Evolutionary conservation across 371 early-diverging fungal species (phyloP).

Genomic region (Capillidium heterosporum): DNA sequence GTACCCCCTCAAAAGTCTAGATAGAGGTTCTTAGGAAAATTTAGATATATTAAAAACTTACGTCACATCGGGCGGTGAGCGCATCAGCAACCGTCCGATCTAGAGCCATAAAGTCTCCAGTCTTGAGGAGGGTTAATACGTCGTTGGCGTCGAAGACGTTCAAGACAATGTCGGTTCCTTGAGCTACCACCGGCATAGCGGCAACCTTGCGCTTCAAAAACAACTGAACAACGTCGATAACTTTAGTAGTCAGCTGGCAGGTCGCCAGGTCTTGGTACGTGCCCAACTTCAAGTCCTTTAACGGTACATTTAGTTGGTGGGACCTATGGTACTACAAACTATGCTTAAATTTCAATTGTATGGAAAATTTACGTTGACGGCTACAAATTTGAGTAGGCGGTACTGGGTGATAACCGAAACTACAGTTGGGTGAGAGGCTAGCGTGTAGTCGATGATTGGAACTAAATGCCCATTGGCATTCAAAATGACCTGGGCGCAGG

Average conservation of each 20-base stretch:
- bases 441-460: constrained; percentile 66
- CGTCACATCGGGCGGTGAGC: constrained; percentile 53
- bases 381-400: constrained; percentile 76
- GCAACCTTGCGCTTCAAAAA: constrained; percentile 77
- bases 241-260: constrained; percentile 51
- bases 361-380: constrained; percentile 48
- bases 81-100: constrained; percentile 76
- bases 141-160: constrained; percentile 92
- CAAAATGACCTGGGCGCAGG: constrained; percentile 54
- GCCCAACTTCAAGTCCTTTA: constrained; percentile 65
- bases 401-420: constrained; percentile 82
- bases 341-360: constrained; percentile 7
- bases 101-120: constrained; percentile 47
- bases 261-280: constrained; percentile 65
- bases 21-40: neutral
- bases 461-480: constrained; percentile 67
- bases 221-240: constrained; percentile 71
- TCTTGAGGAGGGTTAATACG: constrained; percentile 63
- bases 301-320: constrained; percentile 35
- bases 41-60: constrained; percentile 10
- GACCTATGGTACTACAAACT: constrained; percentile 36
- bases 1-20: constrained; percentile 80
- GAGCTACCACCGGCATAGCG: constrained; percentile 82
- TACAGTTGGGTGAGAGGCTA: constrained; percentile 61
- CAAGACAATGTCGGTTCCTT: constrained; percentile 44